phyloP scores from a whole-genome alignment of 164 flowering plant species.

The Saururus chinensis region DNA sequence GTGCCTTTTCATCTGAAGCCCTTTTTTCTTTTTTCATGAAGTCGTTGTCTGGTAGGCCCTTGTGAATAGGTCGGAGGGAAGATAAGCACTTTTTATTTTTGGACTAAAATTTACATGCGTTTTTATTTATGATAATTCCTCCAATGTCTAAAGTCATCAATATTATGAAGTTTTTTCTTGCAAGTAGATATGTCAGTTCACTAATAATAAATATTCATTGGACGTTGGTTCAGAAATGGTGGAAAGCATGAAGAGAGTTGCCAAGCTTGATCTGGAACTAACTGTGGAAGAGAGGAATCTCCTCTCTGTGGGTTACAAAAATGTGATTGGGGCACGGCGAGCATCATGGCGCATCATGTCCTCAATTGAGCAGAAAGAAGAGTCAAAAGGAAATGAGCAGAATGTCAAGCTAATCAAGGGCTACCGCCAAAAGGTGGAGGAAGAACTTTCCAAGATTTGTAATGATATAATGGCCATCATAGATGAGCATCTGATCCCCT shows the following conservation, averaged over 20 bases:
- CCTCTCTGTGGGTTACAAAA: constrained; percentile 21
- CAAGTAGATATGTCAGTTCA: no score
- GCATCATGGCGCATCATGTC: constrained; percentile 24
- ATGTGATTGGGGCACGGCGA: constrained; percentile 20
- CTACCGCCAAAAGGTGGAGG: constrained; percentile 20
- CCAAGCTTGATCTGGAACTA: constrained; percentile 17
- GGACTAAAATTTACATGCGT: no score
- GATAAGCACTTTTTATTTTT: no score
- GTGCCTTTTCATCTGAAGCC: no score
- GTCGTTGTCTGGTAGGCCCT: no score
- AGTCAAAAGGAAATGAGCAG: constrained; percentile 17
- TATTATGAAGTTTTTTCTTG: no score
- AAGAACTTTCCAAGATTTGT: constrained; percentile 16
- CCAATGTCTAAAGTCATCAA: no score
- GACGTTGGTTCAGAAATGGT: constrained; percentile 15
- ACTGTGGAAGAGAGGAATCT: constrained; percentile 21
- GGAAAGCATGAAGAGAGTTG: constrained; percentile 17
- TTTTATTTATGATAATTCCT: no score
- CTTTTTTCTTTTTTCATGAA: no score
- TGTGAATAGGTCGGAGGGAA: no score
- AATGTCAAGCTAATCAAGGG: constrained; percentile 16
- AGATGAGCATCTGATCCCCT: constrained; percentile 18
- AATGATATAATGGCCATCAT: constrained; percentile 16
- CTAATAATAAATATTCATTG: no score
- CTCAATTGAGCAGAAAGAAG: constrained; percentile 19